Base-by-base conservation (phyloP, 2,329 filamentous ascomycete genomes). In the Botrytis aclada region DNA sequence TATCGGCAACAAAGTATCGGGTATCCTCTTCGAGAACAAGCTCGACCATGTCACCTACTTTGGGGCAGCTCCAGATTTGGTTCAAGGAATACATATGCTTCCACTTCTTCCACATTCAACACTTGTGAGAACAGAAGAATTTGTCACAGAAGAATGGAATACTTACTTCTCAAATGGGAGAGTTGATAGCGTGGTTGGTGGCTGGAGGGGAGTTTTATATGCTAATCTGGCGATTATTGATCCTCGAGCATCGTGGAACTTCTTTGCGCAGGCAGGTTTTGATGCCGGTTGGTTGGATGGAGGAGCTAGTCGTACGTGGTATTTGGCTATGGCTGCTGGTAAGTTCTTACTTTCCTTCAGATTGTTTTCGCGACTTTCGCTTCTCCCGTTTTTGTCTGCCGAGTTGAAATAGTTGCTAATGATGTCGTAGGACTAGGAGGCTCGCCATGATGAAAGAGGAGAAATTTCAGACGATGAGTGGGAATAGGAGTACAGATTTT, bases 21-120 rank as follows among this genome's bases (percentile, higher is more conserved):
- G 89, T 9, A 91, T 91, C 76, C 81, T 97, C 14, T 98, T 98
- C 79, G 95, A 98, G 83, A 98, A 98, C 85, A 98, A 98, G 83
- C 88, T 94, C 71, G 93, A 98, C 81, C 94, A 98, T 82, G 92
- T 92, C 5, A 98, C 95, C 1, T 98, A 94, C 83, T 98, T 98
- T 79, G 93, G 93, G 63, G 81, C 84, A 69, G 88, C 90, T 73
- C 86, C 89, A 20, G 91, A 95, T 82, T 93, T 89, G 77, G 88
- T 97, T 74, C 85, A 90, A 80, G 88, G 87, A 4, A 80, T 81
- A 16, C 80, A 81, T 72, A 80, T 81, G 79, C 43, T 75, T 34
- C 76, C 77, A 54, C 71, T 77, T 32, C 39, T 77, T 3, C 77
- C 77, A 10, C 85, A 87, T 72, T 91, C 91, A 2, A 85, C 90